Evolutionary conservation across 306 rosid species (phyloP).

Genomic region (Leucaena leucocephala): DNA sequence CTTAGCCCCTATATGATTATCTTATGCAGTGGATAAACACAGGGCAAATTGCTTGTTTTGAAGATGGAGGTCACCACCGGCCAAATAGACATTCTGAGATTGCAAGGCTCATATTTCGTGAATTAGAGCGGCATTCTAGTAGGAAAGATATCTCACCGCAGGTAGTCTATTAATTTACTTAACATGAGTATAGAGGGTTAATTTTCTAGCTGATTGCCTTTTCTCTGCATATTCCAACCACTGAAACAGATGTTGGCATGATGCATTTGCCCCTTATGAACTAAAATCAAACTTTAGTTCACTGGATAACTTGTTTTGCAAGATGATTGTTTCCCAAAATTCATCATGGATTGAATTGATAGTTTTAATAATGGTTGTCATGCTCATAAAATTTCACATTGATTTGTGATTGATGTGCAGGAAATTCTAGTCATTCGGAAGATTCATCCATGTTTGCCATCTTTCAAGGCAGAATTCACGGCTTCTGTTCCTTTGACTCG

Average conservation of each 20-base stretch:
- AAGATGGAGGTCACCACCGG: constrained; percentile 96
- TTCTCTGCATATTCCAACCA: neutral
- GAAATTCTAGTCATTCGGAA: constrained; percentile 80
- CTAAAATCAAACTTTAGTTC: neutral
- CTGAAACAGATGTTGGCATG: neutral
- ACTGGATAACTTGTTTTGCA: neutral
- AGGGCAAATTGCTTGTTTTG: constrained; percentile 96
- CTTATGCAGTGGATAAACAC: constrained; percentile 96
- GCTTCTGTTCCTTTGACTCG: constrained; percentile 97
- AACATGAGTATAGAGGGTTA: constrained; percentile 18
- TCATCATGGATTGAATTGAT: neutral
- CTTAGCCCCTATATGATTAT: constrained; percentile 39
- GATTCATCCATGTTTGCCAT: constrained; percentile 95
- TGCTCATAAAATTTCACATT: neutral
- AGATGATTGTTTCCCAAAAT: neutral
- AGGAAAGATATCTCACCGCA: constrained; percentile 76
- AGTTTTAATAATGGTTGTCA: neutral
- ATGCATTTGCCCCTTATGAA: neutral
- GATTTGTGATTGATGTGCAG: constrained; percentile 46
- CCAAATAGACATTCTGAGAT: constrained; percentile 98
- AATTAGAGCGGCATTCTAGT: constrained; percentile 67
- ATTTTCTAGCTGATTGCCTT: constrained; percentile 24
- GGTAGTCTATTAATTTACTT: constrained; percentile 50
- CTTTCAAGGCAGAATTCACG: constrained; percentile 98
- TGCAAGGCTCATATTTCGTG: constrained; percentile 89